These are phyloP conservation scores for Setomelanomma holmii DNA, from an alignment of 2,329 filamentous ascomycete genomes.

Conservation along the genomic window DNA sequence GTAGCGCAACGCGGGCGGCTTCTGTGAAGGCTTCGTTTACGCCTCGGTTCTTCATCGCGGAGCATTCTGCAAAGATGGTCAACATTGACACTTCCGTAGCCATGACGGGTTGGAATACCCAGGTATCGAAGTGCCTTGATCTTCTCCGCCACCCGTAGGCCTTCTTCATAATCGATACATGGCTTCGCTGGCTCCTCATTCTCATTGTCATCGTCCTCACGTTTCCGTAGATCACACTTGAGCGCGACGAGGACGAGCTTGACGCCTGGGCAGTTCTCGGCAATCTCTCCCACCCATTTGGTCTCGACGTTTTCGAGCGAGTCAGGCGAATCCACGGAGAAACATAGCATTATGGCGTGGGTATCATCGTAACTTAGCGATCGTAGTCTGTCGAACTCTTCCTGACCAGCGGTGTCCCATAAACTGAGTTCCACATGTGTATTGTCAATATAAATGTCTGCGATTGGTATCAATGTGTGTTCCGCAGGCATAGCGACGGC, in stretches of 20 bases:
- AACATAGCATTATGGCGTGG: conserved; percentile 98
- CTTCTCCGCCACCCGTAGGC: conserved; percentile 86
- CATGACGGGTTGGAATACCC: conserved; percentile 54
- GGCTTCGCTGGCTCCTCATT: conserved; percentile 57
- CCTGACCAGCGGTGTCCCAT: conserved; percentile 98
- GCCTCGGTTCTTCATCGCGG: conserved; percentile 95
- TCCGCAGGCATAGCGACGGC: not conserved
- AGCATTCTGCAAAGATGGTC: conserved; percentile 91
- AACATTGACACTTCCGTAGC: not conserved
- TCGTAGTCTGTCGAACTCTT: conserved; percentile 96
- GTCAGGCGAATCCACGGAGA: conserved; percentile 92
- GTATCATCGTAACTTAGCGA: conserved; percentile 98
- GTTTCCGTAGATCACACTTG: conserved; percentile 94
- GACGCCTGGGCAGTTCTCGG: conserved; percentile 95
- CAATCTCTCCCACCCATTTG: conserved; percentile 98
- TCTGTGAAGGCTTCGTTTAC: conserved; percentile 99
- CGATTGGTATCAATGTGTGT: conserved; percentile 13
- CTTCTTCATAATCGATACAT: conserved; percentile 89
- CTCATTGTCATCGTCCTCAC: conserved; percentile 66
- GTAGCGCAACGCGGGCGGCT: conserved; percentile 88
- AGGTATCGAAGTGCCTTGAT: conserved; percentile 94
- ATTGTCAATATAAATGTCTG: conserved; percentile 97
- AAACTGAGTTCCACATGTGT: conserved; percentile 96
- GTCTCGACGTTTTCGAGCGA: conserved; percentile 98
- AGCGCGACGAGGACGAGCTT: conserved; percentile 94